A percentile compares a stretch with the other conserved stretches of the same genome.
These are phyloP conservation scores for Rugosomyces carneus DNA, from an alignment of 1,284 basidiomycete species.

Conservation along the genomic window DNA sequence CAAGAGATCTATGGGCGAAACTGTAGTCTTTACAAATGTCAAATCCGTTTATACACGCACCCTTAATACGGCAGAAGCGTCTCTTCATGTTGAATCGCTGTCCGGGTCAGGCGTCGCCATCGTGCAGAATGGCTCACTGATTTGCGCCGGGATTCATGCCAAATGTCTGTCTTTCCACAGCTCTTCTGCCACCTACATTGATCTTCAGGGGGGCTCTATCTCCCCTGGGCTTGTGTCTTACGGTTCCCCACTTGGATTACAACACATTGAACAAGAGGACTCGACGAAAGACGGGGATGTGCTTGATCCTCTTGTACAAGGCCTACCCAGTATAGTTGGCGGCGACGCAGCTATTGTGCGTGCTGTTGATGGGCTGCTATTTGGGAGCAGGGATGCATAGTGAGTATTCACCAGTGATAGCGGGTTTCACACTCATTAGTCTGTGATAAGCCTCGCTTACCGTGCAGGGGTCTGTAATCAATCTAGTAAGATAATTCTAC, in stretches of 20 bases:
- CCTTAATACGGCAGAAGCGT: slow-evolving; percentile 21
- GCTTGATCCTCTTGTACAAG: slow-evolving; percentile 42
- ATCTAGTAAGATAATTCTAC: background rate
- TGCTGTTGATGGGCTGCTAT: slow-evolving; percentile 73
- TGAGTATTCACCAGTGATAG: slow-evolving; percentile 31
- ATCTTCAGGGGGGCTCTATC: slow-evolving; percentile 43
- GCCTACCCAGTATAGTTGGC: slow-evolving; percentile 44
- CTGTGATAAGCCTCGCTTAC: slow-evolving; percentile 44
- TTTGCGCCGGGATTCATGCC: slow-evolving; percentile 32
- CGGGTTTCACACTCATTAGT: slow-evolving; percentile 4
- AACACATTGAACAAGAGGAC: slow-evolving; percentile 54
- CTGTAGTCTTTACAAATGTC: slow-evolving; percentile 42
- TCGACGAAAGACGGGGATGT: slow-evolving; percentile 63
- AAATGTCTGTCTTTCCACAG: slow-evolving; percentile 19
- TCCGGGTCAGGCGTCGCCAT: slow-evolving; percentile 27
- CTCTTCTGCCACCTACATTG: slow-evolving; percentile 23
- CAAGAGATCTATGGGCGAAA: slow-evolving; percentile 17
- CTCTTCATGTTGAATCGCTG: slow-evolving; percentile 18
- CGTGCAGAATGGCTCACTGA: slow-evolving; percentile 35
- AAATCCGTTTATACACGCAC: slow-evolving; percentile 27
- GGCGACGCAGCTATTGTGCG: slow-evolving; percentile 49
- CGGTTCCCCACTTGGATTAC: slow-evolving; percentile 54
- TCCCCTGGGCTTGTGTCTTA: slow-evolving; percentile 54
- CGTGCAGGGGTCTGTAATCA: slow-evolving; percentile 42
- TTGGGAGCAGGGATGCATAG: slow-evolving; percentile 68